Evolutionary conservation across 371 early-diverging fungal species (phyloP), one percentile per base, ranked within the genome.

Genomic region (Funneliformis caledonium): DNA sequence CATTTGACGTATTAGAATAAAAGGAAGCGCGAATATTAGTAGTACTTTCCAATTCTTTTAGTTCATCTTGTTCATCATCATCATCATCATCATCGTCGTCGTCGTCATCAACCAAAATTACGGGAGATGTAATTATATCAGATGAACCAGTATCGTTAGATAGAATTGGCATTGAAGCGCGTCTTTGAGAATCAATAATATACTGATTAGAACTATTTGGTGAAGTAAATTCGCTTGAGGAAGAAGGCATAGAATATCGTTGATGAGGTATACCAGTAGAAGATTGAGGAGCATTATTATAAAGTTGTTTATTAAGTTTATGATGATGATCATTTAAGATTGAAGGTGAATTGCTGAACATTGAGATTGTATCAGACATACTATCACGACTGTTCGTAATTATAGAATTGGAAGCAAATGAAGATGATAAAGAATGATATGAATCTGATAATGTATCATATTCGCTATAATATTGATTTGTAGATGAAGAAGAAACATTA

Each of bases 171-270:
- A 76, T 62, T 45, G 77, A 76, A 42, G 77, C 33, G 10, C 62
- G 77, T 14, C 77, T n/a, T 7, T 43, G 45, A 33, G 62, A 26
- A 7, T 14, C 6, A 31, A 26, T n/a, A 22, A 73, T 52, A 50
- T 73, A 8, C 12, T 52, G 47, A 50, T 12, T 22, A 5, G 31
- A 12, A 64, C 26, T 64, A 16, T 31, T 64, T 14, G n/a, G n/a
- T 22, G 22, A 22, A 22, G n/a, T 12, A 45, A 52, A 75, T 52
- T 48, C 62, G n/a, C n/a, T 12, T 43, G 42, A 43, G 16, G 33
- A n/a, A 12, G 61, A n/a, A 45, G 77, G 77, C 45, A 76, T 45
- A 62, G 77, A 76, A 76, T 76, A 64, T 6, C 62, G 77, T 16
- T 76, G 14, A 42, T 33, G 0, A 26, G 26, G 26, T 26, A 26